Evolutionary conservation across 768 basidiomycete genomes (phyloP), one percentile per base, ranked within the genome.

Genomic region (Paxillus ammoniavirescens): DNA sequence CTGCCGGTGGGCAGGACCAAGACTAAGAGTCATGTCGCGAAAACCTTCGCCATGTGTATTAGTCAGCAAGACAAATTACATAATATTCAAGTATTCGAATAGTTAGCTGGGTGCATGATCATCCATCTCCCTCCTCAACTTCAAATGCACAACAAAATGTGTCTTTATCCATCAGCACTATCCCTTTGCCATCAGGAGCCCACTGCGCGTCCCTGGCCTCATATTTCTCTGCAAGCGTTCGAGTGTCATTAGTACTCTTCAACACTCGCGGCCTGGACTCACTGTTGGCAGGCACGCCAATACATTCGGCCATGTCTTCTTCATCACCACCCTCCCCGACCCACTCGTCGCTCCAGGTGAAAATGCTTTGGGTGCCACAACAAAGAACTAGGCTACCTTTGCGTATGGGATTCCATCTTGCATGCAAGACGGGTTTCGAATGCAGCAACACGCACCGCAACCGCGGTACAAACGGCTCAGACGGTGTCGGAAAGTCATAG

Each of bases 111-210:
- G 21, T 15, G 15, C 23, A 21, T 21, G 21, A 21, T 21, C 54
- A 31, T 52, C 41, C 12, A 5, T 31, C 60, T 42, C 72, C 75
- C 14, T 79, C 82, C 61, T 82, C 77, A 6, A 90, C 89, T 66
- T 91, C 89, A 55, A 91, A 92, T 6, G 87, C 89, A 65, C 90
- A 91, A 65, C 93, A 95, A 64, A 93, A 96, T 40, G 80, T 80
- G 33, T 88, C 83, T 62, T 80, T 87, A 61, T 90, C 91, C 52
- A 93, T 52, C 46, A 96, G 66, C 2, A 87, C 73, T 50, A 95
- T 69, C 0, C 89, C 89, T 56, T 89, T 88, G 3, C 94, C 94
- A 63, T 97, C 93, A 4, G 90, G 89, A 12, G 90, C 82, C 91
- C 92, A 97, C 40, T 70, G 77, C 5, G 91, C 59, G 57, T 91